Evolutionary conservation across 768 basidiomycete genomes (phyloP), one percentile per base, ranked within the genome.

Genomic region (Pleurotus pulmonarius): DNA sequence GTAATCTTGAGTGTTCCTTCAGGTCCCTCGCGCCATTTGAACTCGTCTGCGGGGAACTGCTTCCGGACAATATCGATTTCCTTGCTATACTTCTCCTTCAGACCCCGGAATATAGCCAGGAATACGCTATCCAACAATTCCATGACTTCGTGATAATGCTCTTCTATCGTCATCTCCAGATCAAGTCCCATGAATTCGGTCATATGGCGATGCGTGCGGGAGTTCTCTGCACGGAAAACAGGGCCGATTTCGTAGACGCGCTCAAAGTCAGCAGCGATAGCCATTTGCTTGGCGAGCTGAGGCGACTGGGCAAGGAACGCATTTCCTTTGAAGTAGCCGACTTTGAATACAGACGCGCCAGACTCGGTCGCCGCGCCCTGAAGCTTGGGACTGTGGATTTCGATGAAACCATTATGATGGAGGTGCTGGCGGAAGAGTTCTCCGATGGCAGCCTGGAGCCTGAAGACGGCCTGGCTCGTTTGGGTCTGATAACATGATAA

Each of bases 131-230:
- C 97, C 57, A 99, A 82, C 20, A 94, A 72, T 64, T 97, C 94
- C 77, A 98, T 80, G 37, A 94, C 94, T 72, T 99, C 97, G 73
- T 98, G 95, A 67, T 98, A 99, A 69, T 98, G 94, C 69, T 98
- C 95, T 70, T 98, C 94, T 62, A 99, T 94, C 3, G 87, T 81
- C 97, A 99, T 98, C 72, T 99, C 97, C 62, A 99, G 81, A 90
- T 99, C 97, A 63, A 99, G 88, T 25, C 97, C 97, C 61, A 94
- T 90, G 73, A 98, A 99, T 71, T 99, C 97, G 16, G 97, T 98
- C 75, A 99, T 80, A 76, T 99, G 97, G 49, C 97, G 90, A 69
- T 98, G 93, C 2, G 97, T 98, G 72, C 95, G 93, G 46, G 96
- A 89, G 70, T 98, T 86, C 72, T 98, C 97, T 13, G 97, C 97